phyloP scores from a whole-genome alignment of 179 eudicot genomes.

The Corrigiola litoralis region DNA sequence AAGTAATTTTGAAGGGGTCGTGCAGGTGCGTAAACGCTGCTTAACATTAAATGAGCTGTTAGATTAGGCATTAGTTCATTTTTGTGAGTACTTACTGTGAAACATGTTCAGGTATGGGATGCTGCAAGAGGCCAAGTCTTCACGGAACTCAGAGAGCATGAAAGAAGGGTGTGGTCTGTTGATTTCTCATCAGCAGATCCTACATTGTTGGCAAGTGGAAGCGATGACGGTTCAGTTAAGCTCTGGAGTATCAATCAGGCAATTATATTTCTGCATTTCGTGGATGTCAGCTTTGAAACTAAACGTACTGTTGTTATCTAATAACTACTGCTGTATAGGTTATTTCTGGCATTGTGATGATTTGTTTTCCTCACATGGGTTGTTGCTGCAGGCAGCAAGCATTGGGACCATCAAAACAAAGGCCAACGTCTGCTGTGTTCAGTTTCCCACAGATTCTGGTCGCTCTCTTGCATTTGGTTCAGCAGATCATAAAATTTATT shows the following conservation, averaged over 20 bases:
- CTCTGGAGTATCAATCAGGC: constrained; percentile 99
- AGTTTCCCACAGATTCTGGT: constrained; percentile 70
- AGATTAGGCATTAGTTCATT: constrained; percentile 1
- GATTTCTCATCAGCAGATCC: constrained; percentile 94
- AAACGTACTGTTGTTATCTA: constrained; percentile 77
- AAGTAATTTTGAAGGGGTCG: constrained; percentile 89
- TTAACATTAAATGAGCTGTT: no score
- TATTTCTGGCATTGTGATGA: constrained; percentile 34
- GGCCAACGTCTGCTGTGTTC: constrained; percentile 96
- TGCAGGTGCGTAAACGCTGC: no score
- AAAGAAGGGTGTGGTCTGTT: constrained; percentile 88
- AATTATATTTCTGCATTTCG: constrained; percentile 90
- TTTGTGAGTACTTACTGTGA: constrained; percentile 9
- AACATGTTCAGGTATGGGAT: constrained; percentile 78
- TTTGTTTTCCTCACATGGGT: constrained; percentile 51
- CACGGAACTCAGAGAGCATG: constrained; percentile 86
- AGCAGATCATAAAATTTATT: constrained; percentile 86
- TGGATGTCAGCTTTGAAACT: constrained; percentile 90
- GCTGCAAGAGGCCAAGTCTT: constrained; percentile 76
- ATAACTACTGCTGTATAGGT: constrained; percentile 30
- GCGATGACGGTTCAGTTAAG: constrained; percentile 94
- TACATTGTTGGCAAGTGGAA: constrained; percentile 90
- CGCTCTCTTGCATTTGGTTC: constrained; percentile 91
- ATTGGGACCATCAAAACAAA: constrained; percentile 83
- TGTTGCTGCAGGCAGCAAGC: constrained; percentile 76